Evolutionary conservation across 805 yeast species (phyloP), one percentile per base, ranked within the genome.

Genomic region (Teunomyces pallodes): DNA sequence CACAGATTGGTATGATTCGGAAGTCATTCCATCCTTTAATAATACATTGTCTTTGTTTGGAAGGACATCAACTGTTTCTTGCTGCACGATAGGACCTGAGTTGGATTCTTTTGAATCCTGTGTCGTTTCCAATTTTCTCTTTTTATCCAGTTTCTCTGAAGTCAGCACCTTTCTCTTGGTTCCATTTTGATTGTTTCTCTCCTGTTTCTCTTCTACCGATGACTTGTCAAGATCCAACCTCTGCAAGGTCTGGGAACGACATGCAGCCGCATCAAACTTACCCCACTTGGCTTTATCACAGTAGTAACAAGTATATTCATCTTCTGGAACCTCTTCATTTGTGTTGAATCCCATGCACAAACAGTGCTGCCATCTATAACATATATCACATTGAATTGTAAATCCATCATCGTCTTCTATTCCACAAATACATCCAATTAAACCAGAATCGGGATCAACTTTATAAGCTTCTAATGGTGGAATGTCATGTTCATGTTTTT

Each of bases 351-450:
- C 86, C 80, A 90, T 88, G 66, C 98, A 91, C n/a, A 81, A 75
- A 26, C 94, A 90, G 69, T 91, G 98, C 63, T 91, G 97, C 97
- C 97, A 91, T 52, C 96, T 81, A 65, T 80, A 84, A 65, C 98
- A 91, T 30, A 81, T 77, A 63, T 90, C 97, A 70, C 99, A 94
- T 68, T 94, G 98, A 52, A 94, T 87, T 20, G 96, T 91, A 60
- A 89, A 86, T 0, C 97, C 97, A 57, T 92, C 94, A 67, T 90
- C 97, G 51, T 89, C 95, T 49, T 83, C 87, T 56, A 76, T 83
- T 1, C 83, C 90, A 74, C 98, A 92, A 7, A 91, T 81, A 68
- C 98, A 92, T 1, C 96, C 89, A 46, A 92, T 91, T 0, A 82
- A 67, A 0, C 96, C 97, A 2, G 92, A 76, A 62, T 91, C 96